Evolutionary conservation across 2,329 filamentous ascomycete species (phyloP), one percentile per base, ranked within the genome.

Genomic region (Stromatinia cepivora): DNA sequence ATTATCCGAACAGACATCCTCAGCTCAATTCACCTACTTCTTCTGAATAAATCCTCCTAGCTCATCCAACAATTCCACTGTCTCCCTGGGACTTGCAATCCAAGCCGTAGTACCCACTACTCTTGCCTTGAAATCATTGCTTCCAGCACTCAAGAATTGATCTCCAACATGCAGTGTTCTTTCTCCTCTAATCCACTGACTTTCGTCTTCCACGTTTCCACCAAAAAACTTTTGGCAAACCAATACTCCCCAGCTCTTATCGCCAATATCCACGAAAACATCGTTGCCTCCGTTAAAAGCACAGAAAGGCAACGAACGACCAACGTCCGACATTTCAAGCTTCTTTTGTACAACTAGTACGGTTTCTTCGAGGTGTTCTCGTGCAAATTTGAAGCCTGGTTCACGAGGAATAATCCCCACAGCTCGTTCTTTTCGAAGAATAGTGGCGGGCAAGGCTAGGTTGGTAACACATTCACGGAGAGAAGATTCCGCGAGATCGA

Each of bases 241-340:
- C 46, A 92, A 86, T 3, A 99, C 95, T 73, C 95, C 95, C 91
- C 94, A 97, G 66, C 90, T 93, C 82, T 99, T 99, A 82, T 99
- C 95, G 69, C 95, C 95, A 77, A 99, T 97, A 79, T 99, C 95
- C 67, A 99, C 94, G 80, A 99, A 99, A 54, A 98, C 93, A 79
- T 99, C 95, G 72, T 95, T 94, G 15, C 95, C 95, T 67, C 94
- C 95, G 79, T 99, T 99, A 84, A 99, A 99, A 31, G 95, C 95
- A 78, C 95, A 99, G 78, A 98, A 99, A 0, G 95, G 95, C 45
- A 99, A 82, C 34, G 78, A 74, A 54, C 83, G 80, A 1, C 90
- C 91, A 42, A 90, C 90, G 0, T 86, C 82, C 53, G 90, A 92
- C 75, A 94, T 87, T 80, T 98, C 94, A 6, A 99, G 85, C 62